These are phyloP conservation scores for Boletus rubroflammeus DNA, from an alignment of 768 basidiomycete species.

Conservation along the genomic window DNA sequence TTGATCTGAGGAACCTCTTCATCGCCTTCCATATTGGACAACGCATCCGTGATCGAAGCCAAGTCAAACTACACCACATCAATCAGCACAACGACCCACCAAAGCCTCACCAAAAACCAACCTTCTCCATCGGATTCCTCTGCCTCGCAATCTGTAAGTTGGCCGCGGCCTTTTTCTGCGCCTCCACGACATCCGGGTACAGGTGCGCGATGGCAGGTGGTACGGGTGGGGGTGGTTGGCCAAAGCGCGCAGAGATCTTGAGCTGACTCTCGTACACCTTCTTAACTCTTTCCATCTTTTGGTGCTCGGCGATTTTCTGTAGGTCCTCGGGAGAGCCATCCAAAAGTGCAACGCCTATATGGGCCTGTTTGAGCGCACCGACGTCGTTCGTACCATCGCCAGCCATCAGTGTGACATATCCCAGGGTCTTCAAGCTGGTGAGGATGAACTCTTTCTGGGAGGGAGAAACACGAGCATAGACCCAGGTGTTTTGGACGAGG, in stretches of 20 bases:
- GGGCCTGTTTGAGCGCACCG: conserved; percentile 96
- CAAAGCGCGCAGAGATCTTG: conserved; percentile 84
- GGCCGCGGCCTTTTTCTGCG: conserved; percentile 78
- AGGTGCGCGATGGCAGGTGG: conserved; percentile 84
- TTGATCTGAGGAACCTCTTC: conserved; percentile 97
- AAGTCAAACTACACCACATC: conserved; percentile 62
- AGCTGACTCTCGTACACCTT: conserved; percentile 97
- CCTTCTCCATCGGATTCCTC: conserved; percentile 90
- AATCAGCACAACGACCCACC: conserved; percentile 1
- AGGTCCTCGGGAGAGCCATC: conserved; percentile 92
- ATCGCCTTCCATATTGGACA: conserved; percentile 93
- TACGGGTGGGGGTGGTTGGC: conserved; percentile 90
- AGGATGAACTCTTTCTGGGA: conserved; percentile 94
- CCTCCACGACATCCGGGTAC: conserved; percentile 87
- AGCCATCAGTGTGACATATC: conserved; percentile 94
- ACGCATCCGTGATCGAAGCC: conserved; percentile 71
- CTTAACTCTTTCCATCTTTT: conserved; percentile 85
- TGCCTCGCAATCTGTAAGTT: conserved; percentile 62
- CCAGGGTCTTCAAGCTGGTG: conserved; percentile 81
- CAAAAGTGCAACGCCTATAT: conserved; percentile 90
- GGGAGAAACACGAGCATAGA: conserved; percentile 97
- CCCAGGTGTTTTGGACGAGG: conserved; percentile 94
- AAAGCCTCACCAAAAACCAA: conserved; percentile 30
- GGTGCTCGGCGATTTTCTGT: conserved; percentile 90
- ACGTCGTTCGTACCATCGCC: conserved; percentile 99